phyloP scores from a whole-genome alignment of 441 rosid species.

The Gossypium gossypioides region DNA sequence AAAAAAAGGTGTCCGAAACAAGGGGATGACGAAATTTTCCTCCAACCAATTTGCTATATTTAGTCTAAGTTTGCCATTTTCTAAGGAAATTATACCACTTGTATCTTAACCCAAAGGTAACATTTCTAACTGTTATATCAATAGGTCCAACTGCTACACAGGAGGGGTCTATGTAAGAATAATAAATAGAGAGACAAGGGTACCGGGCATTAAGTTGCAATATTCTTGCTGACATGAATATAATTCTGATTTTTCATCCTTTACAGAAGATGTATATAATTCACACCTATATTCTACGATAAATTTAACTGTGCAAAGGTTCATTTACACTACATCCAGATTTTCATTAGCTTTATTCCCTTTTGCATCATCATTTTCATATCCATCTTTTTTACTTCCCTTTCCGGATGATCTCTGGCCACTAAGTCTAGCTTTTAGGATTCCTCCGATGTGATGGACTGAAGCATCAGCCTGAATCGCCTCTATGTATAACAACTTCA shows the following conservation, averaged over 20 bases:
- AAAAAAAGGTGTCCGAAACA: constrained; percentile 13
- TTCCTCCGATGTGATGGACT: constrained; percentile 31
- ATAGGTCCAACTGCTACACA: background rate
- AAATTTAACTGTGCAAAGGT: background rate
- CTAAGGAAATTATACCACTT: background rate
- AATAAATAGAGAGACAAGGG: background rate
- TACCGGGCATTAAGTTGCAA: background rate
- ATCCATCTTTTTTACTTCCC: constrained; percentile 13
- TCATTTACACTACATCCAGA: constrained; percentile 17
- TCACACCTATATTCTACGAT: background rate
- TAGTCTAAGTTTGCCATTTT: background rate
- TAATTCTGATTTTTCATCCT: background rate
- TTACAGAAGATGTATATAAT: background rate
- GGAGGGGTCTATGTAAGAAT: background rate
- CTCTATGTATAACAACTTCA: constrained; percentile 48
- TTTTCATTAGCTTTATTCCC: background rate
- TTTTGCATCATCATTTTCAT: constrained; percentile 11
- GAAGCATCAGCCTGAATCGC: constrained; percentile 45
- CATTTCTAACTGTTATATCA: background rate
- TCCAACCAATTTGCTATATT: constrained; percentile 16
- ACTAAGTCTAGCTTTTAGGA: constrained; percentile 15
- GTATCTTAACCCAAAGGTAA: background rate
- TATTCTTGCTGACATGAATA: background rate
- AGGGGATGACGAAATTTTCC: constrained; percentile 14
- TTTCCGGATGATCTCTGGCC: background rate